A percentile compares a stretch with the other conserved stretches of the same genome.
Evolutionary conservation across 192 early-diverging fungal genomes (phyloP).

Genomic region (Coemansia sp.): DNA sequence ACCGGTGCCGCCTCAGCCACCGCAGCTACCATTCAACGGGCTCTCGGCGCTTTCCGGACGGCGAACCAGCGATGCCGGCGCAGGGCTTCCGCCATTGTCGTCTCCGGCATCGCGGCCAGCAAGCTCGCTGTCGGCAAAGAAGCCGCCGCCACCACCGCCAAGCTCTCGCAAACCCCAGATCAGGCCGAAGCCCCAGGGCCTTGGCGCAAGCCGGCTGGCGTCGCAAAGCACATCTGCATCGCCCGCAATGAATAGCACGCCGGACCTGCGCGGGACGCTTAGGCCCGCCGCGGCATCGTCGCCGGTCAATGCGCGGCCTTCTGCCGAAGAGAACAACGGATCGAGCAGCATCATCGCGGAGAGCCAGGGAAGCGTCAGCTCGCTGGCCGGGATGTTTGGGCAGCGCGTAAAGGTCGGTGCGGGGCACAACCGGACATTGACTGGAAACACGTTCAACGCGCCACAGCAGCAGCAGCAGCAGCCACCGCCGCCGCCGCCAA

Average conservation of each 20-base stretch:
- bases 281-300: conserved; percentile 9
- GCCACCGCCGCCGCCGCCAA: no score
- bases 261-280: conserved; percentile 22
- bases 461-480: no score
- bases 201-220: conserved; percentile 18
- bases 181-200: conserved; percentile 31
- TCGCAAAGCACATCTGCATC: conserved; percentile 26
- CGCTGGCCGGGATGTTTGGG: conserved; percentile 51
- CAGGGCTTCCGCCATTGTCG: conserved; percentile 14
- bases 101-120: conserved; percentile 24
- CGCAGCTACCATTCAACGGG: conserved; percentile 17
- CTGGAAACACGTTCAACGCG: conserved; percentile 12
- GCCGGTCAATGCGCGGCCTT: conserved; percentile 21
- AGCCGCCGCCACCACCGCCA: conserved; percentile 43
- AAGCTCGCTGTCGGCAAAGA: conserved; percentile 33
- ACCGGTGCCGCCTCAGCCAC: conserved; percentile 9
- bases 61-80: conserved; percentile 31
- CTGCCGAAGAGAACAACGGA: conserved; percentile 13
- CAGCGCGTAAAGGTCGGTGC: conserved; percentile 21
- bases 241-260: conserved; percentile 7
- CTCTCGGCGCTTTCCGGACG: conserved; percentile 28
- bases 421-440: conserved; percentile 16
- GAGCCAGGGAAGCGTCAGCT: conserved; percentile 53
- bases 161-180: conserved; percentile 45
- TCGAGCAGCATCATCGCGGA: conserved; percentile 37